These are phyloP conservation scores for Auricularia heimuer DNA, from an alignment of 768 basidiomycete genomes.

Conservation along the genomic window DNA sequence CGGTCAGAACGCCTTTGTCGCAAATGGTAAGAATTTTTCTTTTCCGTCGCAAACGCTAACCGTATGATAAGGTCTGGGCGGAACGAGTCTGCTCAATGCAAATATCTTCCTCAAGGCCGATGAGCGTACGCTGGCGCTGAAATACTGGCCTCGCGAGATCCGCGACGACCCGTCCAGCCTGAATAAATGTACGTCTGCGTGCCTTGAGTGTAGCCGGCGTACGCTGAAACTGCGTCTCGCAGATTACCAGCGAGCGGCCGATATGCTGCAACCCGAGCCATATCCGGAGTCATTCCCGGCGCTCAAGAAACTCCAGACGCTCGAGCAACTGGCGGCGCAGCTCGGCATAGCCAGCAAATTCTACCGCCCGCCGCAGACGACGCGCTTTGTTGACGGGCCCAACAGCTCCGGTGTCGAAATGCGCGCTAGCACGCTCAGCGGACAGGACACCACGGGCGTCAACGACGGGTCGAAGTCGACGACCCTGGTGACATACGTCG, in stretches of 20 bases:
- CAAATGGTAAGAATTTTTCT: neutral
- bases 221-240: too few species aligned
- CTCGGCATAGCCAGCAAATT: slow-evolving; percentile 1
- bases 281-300: neutral
- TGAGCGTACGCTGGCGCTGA: slow-evolving; percentile 1
- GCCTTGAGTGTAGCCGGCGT: too few species aligned
- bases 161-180: neutral
- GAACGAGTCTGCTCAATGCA: slow-evolving; percentile 5
- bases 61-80: neutral
- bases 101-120: slow-evolving; percentile 3
- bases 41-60: neutral
- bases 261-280: slow-evolving; percentile 3
- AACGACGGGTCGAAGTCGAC: slow-evolving; percentile 4
- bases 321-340: slow-evolving; percentile 1
- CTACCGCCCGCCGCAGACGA: slow-evolving; percentile 5
- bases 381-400: neutral
- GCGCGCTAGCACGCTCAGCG: neutral
- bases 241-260: slow-evolving; percentile 4
- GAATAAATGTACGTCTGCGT: neutral
- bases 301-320: slow-evolving; percentile 2
- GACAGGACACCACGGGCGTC: slow-evolving; percentile 5
- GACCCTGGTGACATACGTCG: slow-evolving; percentile 2
- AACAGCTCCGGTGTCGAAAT: slow-evolving; percentile 1
- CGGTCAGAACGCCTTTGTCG: slow-evolving; percentile 4
- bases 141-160: slow-evolving; percentile 2